Evolutionary conservation across 371 early-diverging fungal genomes (phyloP), one percentile per base, ranked within the genome.

Genomic region (Capillidium rhysosporum): DNA sequence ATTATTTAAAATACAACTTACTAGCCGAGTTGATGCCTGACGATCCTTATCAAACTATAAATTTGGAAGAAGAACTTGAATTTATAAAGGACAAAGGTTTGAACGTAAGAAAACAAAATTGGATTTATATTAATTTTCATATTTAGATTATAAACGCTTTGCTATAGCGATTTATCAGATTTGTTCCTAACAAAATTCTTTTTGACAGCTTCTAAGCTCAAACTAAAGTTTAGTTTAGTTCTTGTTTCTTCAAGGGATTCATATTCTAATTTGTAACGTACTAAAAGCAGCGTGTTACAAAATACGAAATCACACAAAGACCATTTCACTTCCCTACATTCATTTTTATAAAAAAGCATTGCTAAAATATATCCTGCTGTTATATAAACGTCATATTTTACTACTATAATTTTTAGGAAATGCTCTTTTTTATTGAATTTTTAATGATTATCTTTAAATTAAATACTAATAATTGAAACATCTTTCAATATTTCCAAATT

Each of bases 231-330:
- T 47, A 75, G 62, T 57, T 75, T 75, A 8, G 54, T 39, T 23
- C 72, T 63, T 20, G 67, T 58, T 59, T 75, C 75, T 23, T 72
- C 62, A 26, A 63, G 51, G 1, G 68, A 62, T 55, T 75, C 75
- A 52, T 64, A 70, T 41, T 72, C 68, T 10, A 70, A 70, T 39
- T 64, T 65, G 61, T 75, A 75, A 14, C 61, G 57, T 21, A 72
- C 65, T 34, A 59, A 55, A 21, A 75, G 40, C n/a, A 63, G 43
- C 20, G 61, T 60, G 18, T 63, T 49, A 53, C 60, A 71, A 40
- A 71, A 75, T 0, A 63, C 58, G 18, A 60, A 61, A 55, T 75
- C 70, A 45, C 72, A 70, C 53, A 72, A 25, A 23, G 60, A 57
- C 12, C 62, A 57, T 34, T 75, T 75, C 3, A 65, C 68, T 46